Evolutionary conservation across 179 eudicot species (phyloP), one percentile per base, ranked within the genome.

Genomic region (Pouteria campechiana): DNA sequence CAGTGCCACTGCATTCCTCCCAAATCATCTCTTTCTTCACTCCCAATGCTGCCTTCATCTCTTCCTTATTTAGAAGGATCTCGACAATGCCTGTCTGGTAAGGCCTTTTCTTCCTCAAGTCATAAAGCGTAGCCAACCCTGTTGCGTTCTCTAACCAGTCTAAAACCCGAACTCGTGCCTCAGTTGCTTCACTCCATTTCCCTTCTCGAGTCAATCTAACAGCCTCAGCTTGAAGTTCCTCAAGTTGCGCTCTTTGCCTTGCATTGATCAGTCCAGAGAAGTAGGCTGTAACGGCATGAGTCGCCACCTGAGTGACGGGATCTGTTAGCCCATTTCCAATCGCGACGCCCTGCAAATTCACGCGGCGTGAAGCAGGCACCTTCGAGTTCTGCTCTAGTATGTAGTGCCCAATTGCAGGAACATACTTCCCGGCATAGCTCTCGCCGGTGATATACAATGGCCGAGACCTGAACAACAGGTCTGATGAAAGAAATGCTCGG

Each of bases 241-340:
- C 89, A 37, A 89, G 18, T 15, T 55, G 63, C 37, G 35, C 17
- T 30, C 15, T 75, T 52, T 89, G 95, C 25, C 63, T 63, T 1
- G 64, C 77, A 41, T 78, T 74, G 44, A 89, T 65, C 35, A 89
- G 41, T 3, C 97, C 97, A 12, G 62, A 30, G 33, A 42, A 78
- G 31, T 85, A 81, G 19, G 80, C 79, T 52, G 56, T 71, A 17
- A 44, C 32, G 20, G 85, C 97, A 54, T 88, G 85, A 36, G 89
- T 85, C 3, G 33, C 44, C 2, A 88, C 88, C 52, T 89, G 97
- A 0, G 52, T 63, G 6, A 37, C 39, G 0, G 97, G 97, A 12
- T 89, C 89, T n/a, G 88, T 75, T 21, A 84, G 34, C 1, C 95
- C 97, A 7, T 85, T 78, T 0, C 97, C 97, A 15, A 89, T 76